Conservation (phyloP, 73 alveolate genomes). For the Breviolum minutum region DNA sequence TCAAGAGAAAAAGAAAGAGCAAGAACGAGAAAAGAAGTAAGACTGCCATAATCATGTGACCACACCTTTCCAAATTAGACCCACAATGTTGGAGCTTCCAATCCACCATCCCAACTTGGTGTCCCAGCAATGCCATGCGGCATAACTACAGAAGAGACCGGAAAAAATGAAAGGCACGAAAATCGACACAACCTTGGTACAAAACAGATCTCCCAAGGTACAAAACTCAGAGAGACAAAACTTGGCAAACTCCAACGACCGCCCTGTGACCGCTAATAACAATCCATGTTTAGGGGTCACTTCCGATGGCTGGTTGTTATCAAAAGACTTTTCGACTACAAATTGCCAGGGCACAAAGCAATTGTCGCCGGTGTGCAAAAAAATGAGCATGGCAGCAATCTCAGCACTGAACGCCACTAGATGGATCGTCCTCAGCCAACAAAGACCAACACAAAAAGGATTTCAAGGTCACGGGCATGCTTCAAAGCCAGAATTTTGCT, state of each 20-base stretch:
- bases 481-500: too few species aligned
- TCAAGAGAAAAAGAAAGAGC: too few species aligned
- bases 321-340: too few species aligned
- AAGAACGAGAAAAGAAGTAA: too few species aligned
- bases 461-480: too few species aligned
- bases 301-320: background rate
- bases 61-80: too few species aligned
- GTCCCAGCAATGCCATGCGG: conserved; percentile 23
- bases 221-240: background rate
- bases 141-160: conserved; percentile 27
- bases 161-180: conserved; percentile 36
- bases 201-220: background rate
- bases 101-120: too few species aligned
- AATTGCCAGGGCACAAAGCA: background rate
- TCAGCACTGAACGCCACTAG: conserved; percentile 31
- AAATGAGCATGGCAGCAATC: conserved; percentile 27
- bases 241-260: too few species aligned
- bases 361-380: background rate
- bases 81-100: too few species aligned
- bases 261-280: too few species aligned
- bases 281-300: background rate
- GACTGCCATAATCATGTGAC: too few species aligned
- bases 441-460: too few species aligned
- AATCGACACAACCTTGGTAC: background rate
- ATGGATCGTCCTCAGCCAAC: background rate